Base-by-base conservation (phyloP, 2,329 filamentous ascomycete species). In the Neonectria ditissima region DNA sequence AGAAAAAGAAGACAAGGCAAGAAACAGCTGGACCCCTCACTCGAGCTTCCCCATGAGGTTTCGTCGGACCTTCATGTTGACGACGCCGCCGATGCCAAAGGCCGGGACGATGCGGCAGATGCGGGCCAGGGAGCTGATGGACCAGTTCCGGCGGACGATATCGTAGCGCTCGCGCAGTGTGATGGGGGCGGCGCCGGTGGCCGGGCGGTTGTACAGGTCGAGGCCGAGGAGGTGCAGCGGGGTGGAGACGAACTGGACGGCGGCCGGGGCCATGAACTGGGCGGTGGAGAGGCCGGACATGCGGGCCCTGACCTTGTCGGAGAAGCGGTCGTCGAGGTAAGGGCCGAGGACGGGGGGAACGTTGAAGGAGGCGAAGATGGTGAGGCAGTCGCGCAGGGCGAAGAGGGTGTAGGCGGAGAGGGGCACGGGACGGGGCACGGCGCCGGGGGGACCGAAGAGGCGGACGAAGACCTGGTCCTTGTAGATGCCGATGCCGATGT, bases 291-390 rank as follows among this genome's bases (percentile, higher is more conserved):
- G 79, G n/a, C 87, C 87, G 20, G 81, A 84, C 30, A 88, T 67
- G 37, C 65, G 69, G 9, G 63, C 66, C 47, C 61, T 66, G 32
- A 89, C 77, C 65, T 86, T 86, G 59, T 84, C 82, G 53, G 76
- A 80, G 65, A 91, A 74, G 28, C 83, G 81, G 18, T 84, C 79
- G 14, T 85, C 87, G 20, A 97, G 81, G 6, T 82, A 79, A 0
- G 93, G 93, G 0, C 92, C 92, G 10, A 97, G 83, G 2, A 96
- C 75, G 0, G 92, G 87, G 0, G 95, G 95, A 2, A 97, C 82
- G 76, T 97, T 97, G 85, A 97, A 98, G 13, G 89, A 92, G 5
- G 93, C 93, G 77, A 97, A 97, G 72, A 97, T 94, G 55, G 94
- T 97, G 65, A 97, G 81, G 79, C 91, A 93, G 80, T 97, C 94